Evolutionary conservation across 768 basidiomycete genomes (phyloP).

Genomic region (Lentinula raphanica): DNA sequence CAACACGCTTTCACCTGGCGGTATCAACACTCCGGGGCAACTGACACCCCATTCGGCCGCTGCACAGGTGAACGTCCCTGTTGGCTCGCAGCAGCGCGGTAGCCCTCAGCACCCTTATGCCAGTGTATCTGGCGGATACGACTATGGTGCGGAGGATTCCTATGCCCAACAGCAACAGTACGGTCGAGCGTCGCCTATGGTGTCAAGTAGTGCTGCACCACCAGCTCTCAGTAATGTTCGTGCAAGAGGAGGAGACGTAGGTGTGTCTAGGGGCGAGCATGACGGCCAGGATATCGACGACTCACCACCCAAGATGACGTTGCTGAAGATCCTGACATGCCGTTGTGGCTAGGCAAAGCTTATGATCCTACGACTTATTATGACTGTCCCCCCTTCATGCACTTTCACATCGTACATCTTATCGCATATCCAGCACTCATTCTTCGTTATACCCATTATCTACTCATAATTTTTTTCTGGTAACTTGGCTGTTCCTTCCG

Average conservation of each 20-base stretch:
- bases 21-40: constrained; percentile 45
- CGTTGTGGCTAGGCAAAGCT: constrained; percentile 63
- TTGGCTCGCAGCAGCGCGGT: constrained; percentile 48
- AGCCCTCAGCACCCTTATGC: constrained; percentile 69
- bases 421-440: constrained; percentile 17
- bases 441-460: constrained; percentile 29
- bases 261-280: constrained; percentile 56
- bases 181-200: constrained; percentile 80
- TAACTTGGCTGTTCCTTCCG: constrained; percentile 7
- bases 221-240: constrained; percentile 71
- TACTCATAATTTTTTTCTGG: constrained; percentile 19
- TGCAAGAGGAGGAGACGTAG: constrained; percentile 64
- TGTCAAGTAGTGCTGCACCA: constrained; percentile 62
- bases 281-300: constrained; percentile 57
- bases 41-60: constrained; percentile 68
- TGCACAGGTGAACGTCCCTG: constrained; percentile 70
- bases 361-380: constrained; percentile 17
- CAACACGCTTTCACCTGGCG: constrained; percentile 52
- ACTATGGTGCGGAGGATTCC: constrained; percentile 56
- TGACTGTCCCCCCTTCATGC: constrained; percentile 21
- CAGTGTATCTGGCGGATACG: constrained; percentile 52
- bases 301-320: constrained; percentile 44
- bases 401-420: constrained; percentile 16
- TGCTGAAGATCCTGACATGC: constrained; percentile 73
- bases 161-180: constrained; percentile 57